These are phyloP conservation scores for Dianthus caryophyllus DNA, from an alignment of 148 eudicot genomes.

Conservation along the genomic window DNA sequence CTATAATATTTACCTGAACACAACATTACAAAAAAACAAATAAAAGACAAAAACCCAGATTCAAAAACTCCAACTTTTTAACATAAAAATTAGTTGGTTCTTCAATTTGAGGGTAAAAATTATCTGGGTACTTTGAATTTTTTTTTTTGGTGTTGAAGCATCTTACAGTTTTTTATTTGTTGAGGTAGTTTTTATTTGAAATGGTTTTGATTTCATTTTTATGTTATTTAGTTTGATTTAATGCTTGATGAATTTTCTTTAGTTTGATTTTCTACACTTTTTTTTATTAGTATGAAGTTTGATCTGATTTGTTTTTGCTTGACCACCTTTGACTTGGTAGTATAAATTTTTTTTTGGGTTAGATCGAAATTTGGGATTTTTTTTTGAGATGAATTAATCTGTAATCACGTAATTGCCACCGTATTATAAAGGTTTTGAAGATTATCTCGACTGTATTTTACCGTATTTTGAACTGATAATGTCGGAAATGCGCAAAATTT, in stretches of 20 bases:
- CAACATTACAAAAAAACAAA: too few relatives aligned
- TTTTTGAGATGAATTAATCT: neutral
- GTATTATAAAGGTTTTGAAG: too few relatives aligned
- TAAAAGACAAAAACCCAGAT: conserved; percentile 1
- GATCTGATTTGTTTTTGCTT: conserved; percentile 21
- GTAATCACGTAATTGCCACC: neutral
- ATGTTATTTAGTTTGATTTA: neutral
- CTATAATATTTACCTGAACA: too few relatives aligned
- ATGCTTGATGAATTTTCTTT: neutral
- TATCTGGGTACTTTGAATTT: conserved; percentile 6
- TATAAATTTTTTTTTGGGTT: neutral
- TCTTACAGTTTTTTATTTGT: conserved; percentile 2
- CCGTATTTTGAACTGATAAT: neutral
- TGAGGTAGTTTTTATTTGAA: conserved; percentile 6
- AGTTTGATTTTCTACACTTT: neutral
- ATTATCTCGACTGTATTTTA: neutral
- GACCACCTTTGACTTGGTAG: conserved; percentile 19
- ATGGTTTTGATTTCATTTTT: neutral
- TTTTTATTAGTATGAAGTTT: neutral
- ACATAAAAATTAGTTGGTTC: neutral
- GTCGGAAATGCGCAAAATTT: neutral
- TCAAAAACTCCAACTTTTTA: neutral
- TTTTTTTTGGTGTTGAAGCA: conserved; percentile 7
- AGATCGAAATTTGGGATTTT: neutral
- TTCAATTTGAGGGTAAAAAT: neutral